Base-by-base conservation (phyloP, 2,329 filamentous ascomycete genomes). In the Paecilomyces sp. region DNA sequence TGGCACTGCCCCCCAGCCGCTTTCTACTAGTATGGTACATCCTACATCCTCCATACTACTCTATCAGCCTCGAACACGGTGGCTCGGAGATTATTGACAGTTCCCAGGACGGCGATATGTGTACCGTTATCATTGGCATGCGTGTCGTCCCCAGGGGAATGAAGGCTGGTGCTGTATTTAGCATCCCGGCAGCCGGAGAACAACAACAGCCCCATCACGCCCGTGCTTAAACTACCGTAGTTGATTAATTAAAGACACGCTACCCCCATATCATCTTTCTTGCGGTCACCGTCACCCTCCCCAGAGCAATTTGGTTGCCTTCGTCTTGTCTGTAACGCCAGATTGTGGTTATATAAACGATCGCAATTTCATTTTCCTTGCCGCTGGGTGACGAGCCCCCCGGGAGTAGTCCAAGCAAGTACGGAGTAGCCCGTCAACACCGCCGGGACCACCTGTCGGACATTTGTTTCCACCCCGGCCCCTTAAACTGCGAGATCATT, bases 201-300 rank as follows among this genome's bases (percentile, higher is more conserved):
- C 51, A 30, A 53, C 51, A 53, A 53, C 51, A 30, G 51, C 18
- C 22, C 51, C 24, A 47, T 18, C n/a, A 22, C 41, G 41, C 41
- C 41, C 41, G n/a, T 18, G 41, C 41, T 18, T 47, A 15, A 53
- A 24, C 51, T 25, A 25, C 51, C n/a, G 51, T 53, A 30, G 24
- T 25, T 53, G 58, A 51, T 56, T 47, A 55, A 50, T 55, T 34
- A 25, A 47, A 56, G 63, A 34, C 64, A 64, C 54, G 61, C 67
- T n/a, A 61, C 61, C 31, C 47, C 64, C 6, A 62, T 59, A 54
- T 59, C 55, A 60, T 33, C 64, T 53, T 53, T 25, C 24, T 53
- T 53, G 51, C 66, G 13, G 56, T 64, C 51, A 59, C 62, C 34
- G 55, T 63, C 33, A 63, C 62, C 57, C 56, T 18, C 56, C 55